These are phyloP conservation scores for Artemisia annua DNA, from an alignment of 129 eudicot species.

Conservation along the genomic window DNA sequence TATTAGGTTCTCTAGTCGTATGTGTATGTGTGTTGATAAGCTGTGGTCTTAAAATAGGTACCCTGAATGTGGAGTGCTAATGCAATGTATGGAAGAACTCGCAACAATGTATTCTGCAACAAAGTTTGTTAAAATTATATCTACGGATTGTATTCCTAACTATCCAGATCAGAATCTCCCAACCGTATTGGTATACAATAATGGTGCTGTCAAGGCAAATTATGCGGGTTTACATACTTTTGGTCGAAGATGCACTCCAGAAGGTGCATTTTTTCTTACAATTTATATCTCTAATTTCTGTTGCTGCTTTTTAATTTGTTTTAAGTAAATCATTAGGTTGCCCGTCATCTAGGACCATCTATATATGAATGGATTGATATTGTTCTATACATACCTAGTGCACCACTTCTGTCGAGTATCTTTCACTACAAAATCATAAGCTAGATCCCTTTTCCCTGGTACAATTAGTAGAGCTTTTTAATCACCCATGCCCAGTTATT, in stretches of 20 bases:
- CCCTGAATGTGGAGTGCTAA: conserved; percentile 69
- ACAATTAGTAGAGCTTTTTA: too few species aligned
- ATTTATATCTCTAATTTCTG: not conserved
- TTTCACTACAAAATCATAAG: too few species aligned
- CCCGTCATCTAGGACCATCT: not conserved
- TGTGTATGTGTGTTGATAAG: not conserved
- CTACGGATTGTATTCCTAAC: conserved; percentile 95
- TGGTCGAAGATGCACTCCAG: conserved; percentile 94
- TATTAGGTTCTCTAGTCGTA: not conserved
- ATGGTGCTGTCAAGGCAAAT: conserved; percentile 87
- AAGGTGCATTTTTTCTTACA: conserved; percentile 48
- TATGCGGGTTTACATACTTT: conserved; percentile 70
- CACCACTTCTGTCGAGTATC: too few species aligned
- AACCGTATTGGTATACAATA: conserved; percentile 86
- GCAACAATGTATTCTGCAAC: conserved; percentile 84
- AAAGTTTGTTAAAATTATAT: conserved; percentile 85
- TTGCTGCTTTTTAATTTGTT: not conserved
- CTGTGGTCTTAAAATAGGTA: conserved; percentile 41
- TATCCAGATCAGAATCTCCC: conserved; percentile 95
- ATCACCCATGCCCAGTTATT: too few species aligned
- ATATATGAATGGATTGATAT: too few species aligned
- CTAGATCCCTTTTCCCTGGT: too few species aligned
- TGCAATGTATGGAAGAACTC: conserved; percentile 78
- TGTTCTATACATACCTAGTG: too few species aligned
- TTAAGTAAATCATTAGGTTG: not conserved